These are phyloP conservation scores for Botryobasidium botryosum DNA, from an alignment of 768 basidiomycete species.

Conservation along the genomic window DNA sequence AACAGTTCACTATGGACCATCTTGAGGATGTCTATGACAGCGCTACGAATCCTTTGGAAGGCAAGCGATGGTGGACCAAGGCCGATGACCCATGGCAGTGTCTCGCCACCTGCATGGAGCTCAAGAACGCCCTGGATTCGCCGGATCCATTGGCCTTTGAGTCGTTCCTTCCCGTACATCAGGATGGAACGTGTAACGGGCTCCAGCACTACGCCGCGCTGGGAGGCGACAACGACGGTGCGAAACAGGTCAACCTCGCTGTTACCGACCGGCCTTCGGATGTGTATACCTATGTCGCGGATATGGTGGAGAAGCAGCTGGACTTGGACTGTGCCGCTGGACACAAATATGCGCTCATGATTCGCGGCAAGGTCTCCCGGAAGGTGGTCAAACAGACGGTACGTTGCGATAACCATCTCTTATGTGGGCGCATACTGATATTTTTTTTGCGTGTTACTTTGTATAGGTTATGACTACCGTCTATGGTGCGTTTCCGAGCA, in stretches of 20 bases:
- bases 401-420: conserved; percentile 14
- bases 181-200: conserved; percentile 97
- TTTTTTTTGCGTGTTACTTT: neutral
- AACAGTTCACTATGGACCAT: conserved; percentile 50
- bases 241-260: conserved; percentile 79
- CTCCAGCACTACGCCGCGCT: conserved; percentile 97
- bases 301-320: conserved; percentile 62
- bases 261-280: conserved; percentile 78
- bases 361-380: conserved; percentile 64
- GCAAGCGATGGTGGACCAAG: conserved; percentile 68
- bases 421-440: neutral
- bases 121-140: conserved; percentile 62
- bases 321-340: conserved; percentile 37
- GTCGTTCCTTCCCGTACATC: conserved; percentile 78
- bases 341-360: conserved; percentile 36
- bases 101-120: conserved; percentile 80
- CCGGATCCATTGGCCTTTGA: conserved; percentile 38
- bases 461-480: conserved; percentile 92
- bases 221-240: conserved; percentile 80
- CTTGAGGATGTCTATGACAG: conserved; percentile 68
- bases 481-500: conserved; percentile 38
- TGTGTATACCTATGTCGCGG: conserved; percentile 83
- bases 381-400: conserved; percentile 98
- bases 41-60: conserved; percentile 63
- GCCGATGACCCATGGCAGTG: conserved; percentile 98